A percentile compares a stretch with the other conserved stretches of the same genome.
These are phyloP conservation scores for Urochloa ruziziensis DNA, from an alignment of 176 grass and related monocot species.

Conservation along the genomic window DNA sequence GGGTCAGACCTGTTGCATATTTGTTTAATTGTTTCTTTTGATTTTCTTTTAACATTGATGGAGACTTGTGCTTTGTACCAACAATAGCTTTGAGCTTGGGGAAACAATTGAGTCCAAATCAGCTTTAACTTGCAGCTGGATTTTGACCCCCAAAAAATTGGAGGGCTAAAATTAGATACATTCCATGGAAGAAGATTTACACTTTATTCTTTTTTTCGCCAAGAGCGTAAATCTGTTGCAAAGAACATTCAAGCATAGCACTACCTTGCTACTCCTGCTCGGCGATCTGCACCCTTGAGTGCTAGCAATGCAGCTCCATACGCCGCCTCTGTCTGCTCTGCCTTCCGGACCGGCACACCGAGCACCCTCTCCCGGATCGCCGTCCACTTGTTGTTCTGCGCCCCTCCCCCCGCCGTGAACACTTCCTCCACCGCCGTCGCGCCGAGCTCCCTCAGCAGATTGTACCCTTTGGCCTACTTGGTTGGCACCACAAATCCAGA, in stretches of 20 bases:
- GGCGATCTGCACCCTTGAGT: slow-evolving; percentile 41
- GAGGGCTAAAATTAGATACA: background rate
- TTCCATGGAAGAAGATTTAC: background rate
- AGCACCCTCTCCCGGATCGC: slow-evolving; percentile 68
- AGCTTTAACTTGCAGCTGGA: background rate
- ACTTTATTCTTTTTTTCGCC: background rate
- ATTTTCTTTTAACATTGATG: background rate
- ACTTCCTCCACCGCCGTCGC: slow-evolving; percentile 57
- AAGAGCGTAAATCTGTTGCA: background rate
- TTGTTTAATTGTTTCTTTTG: background rate
- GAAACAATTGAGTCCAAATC: no score
- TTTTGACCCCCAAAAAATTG: background rate
- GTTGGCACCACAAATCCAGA: background rate
- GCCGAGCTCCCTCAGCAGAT: slow-evolving; percentile 57
- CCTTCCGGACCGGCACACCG: slow-evolving; percentile 58
- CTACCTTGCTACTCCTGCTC: background rate
- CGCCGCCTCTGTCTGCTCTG: slow-evolving; percentile 64
- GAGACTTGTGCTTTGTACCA: background rate
- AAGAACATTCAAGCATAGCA: no score
- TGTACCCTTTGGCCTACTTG: slow-evolving; percentile 57
- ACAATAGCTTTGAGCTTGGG: background rate
- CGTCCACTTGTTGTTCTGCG: slow-evolving; percentile 66
- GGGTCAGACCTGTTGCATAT: background rate
- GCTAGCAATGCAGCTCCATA: slow-evolving; percentile 75
- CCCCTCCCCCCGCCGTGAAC: slow-evolving; percentile 67